phyloP scores from a whole-genome alignment of 805 yeast species.

The Wickerhamiella hasegawae region DNA sequence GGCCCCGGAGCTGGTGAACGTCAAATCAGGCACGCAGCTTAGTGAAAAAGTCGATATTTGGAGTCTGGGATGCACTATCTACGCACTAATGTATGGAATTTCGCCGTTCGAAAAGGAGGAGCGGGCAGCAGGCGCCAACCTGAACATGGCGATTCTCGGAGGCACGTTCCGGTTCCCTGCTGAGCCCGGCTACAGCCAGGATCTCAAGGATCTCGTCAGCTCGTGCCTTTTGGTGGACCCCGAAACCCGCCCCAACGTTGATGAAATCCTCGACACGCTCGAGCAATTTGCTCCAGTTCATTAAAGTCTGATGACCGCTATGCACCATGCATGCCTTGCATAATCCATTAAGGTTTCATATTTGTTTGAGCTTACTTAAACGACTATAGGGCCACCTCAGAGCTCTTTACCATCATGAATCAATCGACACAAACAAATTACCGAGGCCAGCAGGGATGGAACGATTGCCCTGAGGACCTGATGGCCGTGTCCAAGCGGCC shows the following conservation, averaged over 20 bases:
- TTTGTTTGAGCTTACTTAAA: too few relatives aligned
- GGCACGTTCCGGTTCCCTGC: slow-evolving; percentile 48
- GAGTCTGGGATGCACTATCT: slow-evolving; percentile 79
- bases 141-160: slow-evolving; percentile 55
- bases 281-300: too few relatives aligned
- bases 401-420: not conserved
- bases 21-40: slow-evolving; percentile 45
- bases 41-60: slow-evolving; percentile 75
- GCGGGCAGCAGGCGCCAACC: slow-evolving; percentile 63
- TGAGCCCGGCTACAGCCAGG: slow-evolving; percentile 35
- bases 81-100: slow-evolving; percentile 56
- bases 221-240: slow-evolving; percentile 52
- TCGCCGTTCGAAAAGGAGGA: slow-evolving; percentile 85
- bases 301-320: too few relatives aligned
- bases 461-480: slow-evolving; percentile 9
- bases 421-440: slow-evolving; percentile 15
- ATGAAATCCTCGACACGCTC: slow-evolving; percentile 19
- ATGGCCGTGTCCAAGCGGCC: too few relatives aligned
- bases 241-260: slow-evolving; percentile 43
- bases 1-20: slow-evolving; percentile 81
- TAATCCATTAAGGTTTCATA: too few relatives aligned
- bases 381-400: too few relatives aligned
- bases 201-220: slow-evolving; percentile 38
- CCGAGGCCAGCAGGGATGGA: slow-evolving; percentile 17
- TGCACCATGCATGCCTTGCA: too few relatives aligned